Conservation (phyloP, 768 basidiomycete species). For the Fomitopsis serialis region DNA sequence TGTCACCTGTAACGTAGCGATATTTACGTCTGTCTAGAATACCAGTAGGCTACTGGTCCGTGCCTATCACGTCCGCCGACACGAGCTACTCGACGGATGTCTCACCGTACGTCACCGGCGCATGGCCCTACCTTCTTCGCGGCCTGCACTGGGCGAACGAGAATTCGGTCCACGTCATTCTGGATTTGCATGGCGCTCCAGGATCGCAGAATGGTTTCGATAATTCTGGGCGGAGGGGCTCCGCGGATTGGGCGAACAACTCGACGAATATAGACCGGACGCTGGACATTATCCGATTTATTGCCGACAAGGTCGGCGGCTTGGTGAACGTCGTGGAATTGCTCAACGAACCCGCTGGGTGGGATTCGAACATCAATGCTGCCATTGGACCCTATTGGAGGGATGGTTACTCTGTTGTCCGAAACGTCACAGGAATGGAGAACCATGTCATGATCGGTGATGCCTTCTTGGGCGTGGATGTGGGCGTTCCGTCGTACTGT, state of each 20-base stretch:
- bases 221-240: constrained; percentile 61
- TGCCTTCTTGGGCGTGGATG: constrained; percentile 58
- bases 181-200: constrained; percentile 75
- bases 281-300: constrained; percentile 50
- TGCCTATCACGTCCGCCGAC: constrained; percentile 54
- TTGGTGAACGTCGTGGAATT: constrained; percentile 62
- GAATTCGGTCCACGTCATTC: constrained; percentile 59
- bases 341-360: constrained; percentile 67
- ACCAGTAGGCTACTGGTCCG: constrained; percentile 74
- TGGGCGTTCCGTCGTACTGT: constrained; percentile 17
- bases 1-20: too few relatives aligned
- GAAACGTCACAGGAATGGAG: constrained; percentile 39
- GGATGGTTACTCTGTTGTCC: constrained; percentile 54
- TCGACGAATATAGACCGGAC: constrained; percentile 45
- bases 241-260: constrained; percentile 49
- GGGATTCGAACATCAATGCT: constrained; percentile 36
- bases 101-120: constrained; percentile 54
- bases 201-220: constrained; percentile 61
- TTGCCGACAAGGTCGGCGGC: constrained; percentile 48
- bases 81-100: constrained; percentile 40
- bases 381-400: constrained; percentile 51
- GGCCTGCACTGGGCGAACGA: constrained; percentile 61
- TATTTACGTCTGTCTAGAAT: constrained; percentile 35
- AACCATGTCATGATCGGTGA: constrained; percentile 68
- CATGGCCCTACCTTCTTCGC: constrained; percentile 61